Conservation (phyloP, 179 eudicot species). For the Beta lomatogona region DNA sequence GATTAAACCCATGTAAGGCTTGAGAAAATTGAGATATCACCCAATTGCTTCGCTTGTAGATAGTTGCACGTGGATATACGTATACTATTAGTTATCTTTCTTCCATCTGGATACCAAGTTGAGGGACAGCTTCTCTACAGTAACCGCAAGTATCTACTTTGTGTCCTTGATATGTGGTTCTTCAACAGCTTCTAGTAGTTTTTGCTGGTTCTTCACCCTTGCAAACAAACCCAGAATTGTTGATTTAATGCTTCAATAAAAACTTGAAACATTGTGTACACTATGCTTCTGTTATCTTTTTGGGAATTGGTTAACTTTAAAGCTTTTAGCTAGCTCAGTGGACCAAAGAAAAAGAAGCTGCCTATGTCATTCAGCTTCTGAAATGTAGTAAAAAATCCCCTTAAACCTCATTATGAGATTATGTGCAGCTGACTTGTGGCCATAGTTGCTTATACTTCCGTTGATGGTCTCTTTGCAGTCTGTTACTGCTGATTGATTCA, state of each 20-base stretch:
- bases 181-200: background rate
- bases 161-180: background rate
- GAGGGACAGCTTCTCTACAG: background rate
- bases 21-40: background rate
- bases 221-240: background rate
- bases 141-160: background rate
- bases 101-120: background rate
- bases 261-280: background rate
- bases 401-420: slow-evolving; percentile 2
- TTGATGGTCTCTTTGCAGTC: slow-evolving; percentile 28
- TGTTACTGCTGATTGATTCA: slow-evolving; percentile 35
- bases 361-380: slow-evolving; percentile 10
- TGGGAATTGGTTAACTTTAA: background rate
- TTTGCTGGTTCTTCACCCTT: background rate
- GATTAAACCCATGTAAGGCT: background rate
- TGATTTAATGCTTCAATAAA: background rate
- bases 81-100: background rate
- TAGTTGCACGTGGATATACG: background rate
- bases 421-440: background rate
- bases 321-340: slow-evolving; percentile 13
- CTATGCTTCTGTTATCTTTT: background rate
- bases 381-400: background rate
- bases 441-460: slow-evolving; percentile 4
- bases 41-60: background rate
- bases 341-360: background rate